A percentile compares a stretch with the other conserved stretches of the same genome.
phyloP scores from a whole-genome alignment of 768 basidiomycete species.

The Suillus subaureus region DNA sequence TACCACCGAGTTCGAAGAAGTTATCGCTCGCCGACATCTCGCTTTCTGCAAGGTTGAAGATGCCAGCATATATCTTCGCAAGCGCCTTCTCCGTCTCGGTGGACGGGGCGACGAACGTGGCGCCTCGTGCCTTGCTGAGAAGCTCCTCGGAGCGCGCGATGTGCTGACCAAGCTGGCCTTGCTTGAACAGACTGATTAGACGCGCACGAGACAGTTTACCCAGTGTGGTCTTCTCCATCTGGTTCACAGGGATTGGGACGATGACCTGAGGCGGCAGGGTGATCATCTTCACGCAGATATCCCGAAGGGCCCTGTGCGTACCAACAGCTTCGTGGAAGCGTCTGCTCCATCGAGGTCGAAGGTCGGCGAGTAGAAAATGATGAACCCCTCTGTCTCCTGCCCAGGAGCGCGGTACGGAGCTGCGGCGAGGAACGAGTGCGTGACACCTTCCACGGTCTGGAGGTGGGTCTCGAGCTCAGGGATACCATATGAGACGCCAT shows the following conservation, averaged over 20 bases:
- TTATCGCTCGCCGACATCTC: constrained; percentile 34
- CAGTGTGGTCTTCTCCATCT: constrained; percentile 45
- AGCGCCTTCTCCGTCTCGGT: constrained; percentile 31
- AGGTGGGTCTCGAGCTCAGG: constrained; percentile 38
- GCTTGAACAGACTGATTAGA: constrained; percentile 37
- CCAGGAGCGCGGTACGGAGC: constrained; percentile 38
- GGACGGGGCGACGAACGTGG: constrained; percentile 23
- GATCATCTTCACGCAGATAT: constrained; percentile 33
- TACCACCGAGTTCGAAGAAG: constrained; percentile 45
- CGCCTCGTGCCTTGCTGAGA: constrained; percentile 25
- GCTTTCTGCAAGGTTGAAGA: constrained; percentile 30
- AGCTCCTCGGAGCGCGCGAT: constrained; percentile 30
- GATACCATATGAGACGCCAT: constrained; percentile 40
- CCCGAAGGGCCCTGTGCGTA: constrained; percentile 35
- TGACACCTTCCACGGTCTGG: constrained; percentile 38
- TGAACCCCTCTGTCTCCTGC: constrained; percentile 43
- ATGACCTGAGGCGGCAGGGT: constrained; percentile 38
- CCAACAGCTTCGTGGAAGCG: constrained; percentile 24
- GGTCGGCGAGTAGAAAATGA: constrained; percentile 37
- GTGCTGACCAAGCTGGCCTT: constrained; percentile 35
- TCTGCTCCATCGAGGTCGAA: constrained; percentile 28
- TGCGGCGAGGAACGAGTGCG: constrained; percentile 35
- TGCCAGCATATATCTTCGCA: constrained; percentile 31
- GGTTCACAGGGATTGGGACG: constrained; percentile 39
- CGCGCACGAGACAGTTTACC: constrained; percentile 45